phyloP scores from a whole-genome alignment of 768 basidiomycete species.

The Xerocomellus amylosporus region DNA sequence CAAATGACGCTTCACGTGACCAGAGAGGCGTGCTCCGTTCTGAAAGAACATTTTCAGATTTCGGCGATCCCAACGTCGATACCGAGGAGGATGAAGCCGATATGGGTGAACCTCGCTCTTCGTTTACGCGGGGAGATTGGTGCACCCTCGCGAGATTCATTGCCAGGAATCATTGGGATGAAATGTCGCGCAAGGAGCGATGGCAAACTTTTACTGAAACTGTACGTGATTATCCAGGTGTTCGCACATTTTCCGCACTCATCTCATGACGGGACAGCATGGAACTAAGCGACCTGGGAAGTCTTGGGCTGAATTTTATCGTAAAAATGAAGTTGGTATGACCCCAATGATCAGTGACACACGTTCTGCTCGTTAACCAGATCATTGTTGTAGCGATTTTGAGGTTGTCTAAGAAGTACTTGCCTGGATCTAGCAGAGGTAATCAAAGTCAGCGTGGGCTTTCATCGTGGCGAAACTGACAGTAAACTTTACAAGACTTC shows the following conservation, averaged over 20 bases:
- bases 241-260: not conserved
- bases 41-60: conserved; percentile 20
- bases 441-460: conserved; percentile 19
- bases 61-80: conserved; percentile 18
- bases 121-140: conserved; percentile 61
- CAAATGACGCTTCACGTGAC: conserved; percentile 11
- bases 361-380: conserved; percentile 5
- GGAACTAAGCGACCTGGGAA: conserved; percentile 47
- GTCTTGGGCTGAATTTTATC: conserved; percentile 62
- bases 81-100: conserved; percentile 32
- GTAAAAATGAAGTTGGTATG: conserved; percentile 49
- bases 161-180: conserved; percentile 46
- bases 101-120: conserved; percentile 51
- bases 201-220: conserved; percentile 55
- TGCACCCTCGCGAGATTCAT: conserved; percentile 60
- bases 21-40: conserved; percentile 21
- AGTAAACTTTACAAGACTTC: not conserved
- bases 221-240: conserved; percentile 34
- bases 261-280: conserved; percentile 38
- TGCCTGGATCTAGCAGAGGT: conserved; percentile 7
- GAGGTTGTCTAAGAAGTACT: conserved; percentile 29
- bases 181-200: conserved; percentile 41
- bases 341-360: conserved; percentile 6
- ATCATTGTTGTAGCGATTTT: conserved; percentile 18
- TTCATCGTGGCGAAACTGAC: conserved; percentile 23